Evolutionary conservation across 768 basidiomycete species (phyloP).

Genomic region (Ramaria rubella): DNA sequence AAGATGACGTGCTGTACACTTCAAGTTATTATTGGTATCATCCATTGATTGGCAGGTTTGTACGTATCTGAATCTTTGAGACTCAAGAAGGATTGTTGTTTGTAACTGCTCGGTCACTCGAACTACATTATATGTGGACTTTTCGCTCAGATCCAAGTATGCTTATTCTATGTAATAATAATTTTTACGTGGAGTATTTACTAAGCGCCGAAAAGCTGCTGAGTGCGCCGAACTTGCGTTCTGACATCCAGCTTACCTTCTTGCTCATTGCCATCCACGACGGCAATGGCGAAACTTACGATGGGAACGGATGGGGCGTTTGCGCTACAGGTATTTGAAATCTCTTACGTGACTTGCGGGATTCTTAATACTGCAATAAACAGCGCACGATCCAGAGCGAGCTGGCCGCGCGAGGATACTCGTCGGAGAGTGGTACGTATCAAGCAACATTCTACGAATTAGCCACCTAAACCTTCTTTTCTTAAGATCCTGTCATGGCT

Average conservation of each 20-base stretch:
- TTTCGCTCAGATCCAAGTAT: too few relatives aligned
- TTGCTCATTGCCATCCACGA: conserved; percentile 5
- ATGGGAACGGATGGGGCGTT: conserved; percentile 17
- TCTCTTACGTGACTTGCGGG: neutral
- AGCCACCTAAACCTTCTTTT: neutral
- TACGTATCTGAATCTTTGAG: too few relatives aligned
- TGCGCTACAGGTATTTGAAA: conserved; percentile 16
- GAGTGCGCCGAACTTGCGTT: conserved; percentile 6
- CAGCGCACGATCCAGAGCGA: conserved; percentile 7
- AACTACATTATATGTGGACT: too few relatives aligned
- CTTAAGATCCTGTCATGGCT: conserved; percentile 82
- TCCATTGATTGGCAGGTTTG: neutral
- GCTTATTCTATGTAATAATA: too few relatives aligned
- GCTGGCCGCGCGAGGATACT: conserved; percentile 6
- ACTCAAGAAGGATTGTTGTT: too few relatives aligned
- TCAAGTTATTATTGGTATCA: neutral
- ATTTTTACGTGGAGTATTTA: neutral
- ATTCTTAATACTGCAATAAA: neutral
- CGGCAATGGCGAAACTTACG: conserved; percentile 12
- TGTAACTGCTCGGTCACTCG: too few relatives aligned
- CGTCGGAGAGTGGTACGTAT: conserved; percentile 5
- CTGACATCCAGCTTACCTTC: neutral
- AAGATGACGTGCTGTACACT: too few relatives aligned
- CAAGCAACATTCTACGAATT: neutral
- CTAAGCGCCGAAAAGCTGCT: conserved; percentile 3